Conservation (phyloP, 805 yeast species). For the Vanderwaltozyma verrucispora region DNA sequence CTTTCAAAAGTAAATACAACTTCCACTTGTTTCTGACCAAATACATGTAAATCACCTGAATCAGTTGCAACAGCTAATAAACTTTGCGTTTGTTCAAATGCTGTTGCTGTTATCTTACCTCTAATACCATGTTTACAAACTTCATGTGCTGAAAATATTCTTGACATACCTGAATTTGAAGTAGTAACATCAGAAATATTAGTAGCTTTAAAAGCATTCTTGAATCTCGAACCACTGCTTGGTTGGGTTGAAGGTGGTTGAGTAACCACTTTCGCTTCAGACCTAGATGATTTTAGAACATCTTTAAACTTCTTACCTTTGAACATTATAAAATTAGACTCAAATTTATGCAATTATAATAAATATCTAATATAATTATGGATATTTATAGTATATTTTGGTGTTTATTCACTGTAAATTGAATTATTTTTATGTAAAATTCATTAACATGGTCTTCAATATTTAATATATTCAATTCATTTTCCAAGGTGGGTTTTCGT, state of each 20-base stretch:
- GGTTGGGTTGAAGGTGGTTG: background rate
- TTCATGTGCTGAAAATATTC: slow-evolving; percentile 26
- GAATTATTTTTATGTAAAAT: no score
- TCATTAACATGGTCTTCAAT: no score
- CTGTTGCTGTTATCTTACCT: slow-evolving; percentile 56
- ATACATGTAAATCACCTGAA: slow-evolving; percentile 59
- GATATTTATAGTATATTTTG: no score
- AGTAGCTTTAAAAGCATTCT: slow-evolving; percentile 1
- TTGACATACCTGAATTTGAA: slow-evolving; percentile 22
- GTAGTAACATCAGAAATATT: slow-evolving; percentile 5
- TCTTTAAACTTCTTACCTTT: slow-evolving; percentile 1
- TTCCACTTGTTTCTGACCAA: slow-evolving; percentile 76
- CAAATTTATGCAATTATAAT: no score
- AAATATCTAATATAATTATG: no score
- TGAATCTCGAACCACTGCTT: slow-evolving; percentile 1
- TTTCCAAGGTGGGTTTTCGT: no score
- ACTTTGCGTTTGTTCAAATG: slow-evolving; percentile 84
- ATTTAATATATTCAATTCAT: no score
- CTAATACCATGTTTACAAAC: slow-evolving; percentile 43
- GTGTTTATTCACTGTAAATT: no score
- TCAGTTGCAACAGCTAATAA: slow-evolving; percentile 73
- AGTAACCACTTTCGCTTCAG: background rate
- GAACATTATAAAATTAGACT: background rate
- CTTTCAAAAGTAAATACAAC: slow-evolving; percentile 48
- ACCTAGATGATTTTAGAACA: background rate